Base-by-base conservation (phyloP, 1,139 yeast species). In the Yamadazyma epiphylla region DNA sequence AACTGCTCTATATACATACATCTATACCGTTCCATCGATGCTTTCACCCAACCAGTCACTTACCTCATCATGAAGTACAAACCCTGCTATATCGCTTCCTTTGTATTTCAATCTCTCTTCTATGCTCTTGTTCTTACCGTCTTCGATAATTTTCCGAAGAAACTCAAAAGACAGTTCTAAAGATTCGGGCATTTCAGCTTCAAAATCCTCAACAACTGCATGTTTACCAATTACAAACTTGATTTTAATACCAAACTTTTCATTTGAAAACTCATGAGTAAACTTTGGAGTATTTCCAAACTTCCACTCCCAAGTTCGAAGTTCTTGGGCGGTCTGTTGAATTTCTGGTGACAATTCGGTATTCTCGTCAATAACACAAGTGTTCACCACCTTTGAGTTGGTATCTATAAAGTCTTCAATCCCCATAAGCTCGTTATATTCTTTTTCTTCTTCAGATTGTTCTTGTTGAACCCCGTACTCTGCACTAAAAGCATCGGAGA, bases 201-300 rank as follows among this genome's bases (percentile, higher is more conserved):
- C 51, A 24, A 58, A 37, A 6, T 42, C 39, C 22, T 51, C 51
- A 5, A 66, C 41, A 2, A 49, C 27, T 1, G 61, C 60, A 2
- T 70, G 63, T 35, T 66, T 71, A 10, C 60, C 73, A 4, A 77
- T 71, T 3, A 48, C 34, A 33, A 77, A 64, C 29, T 45, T 53
- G 5, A 74, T 48, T 6, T 36, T 36, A 24, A 69, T 46, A 2
- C 59, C 65, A 21, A 48, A 45, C 24, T 56, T 51, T 1, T 53
- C 43, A 32, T 63, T 55, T 1, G 38, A 40, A 21, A 77, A 48
- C 4, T 49, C 46, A 44, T 80, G 82, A 11, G 62, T 58, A 49
- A 83, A 83, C 36, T 58, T 62, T 1, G 95, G 95, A 0, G 94
- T 80, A 23, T 70, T 67, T 0, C 88, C 94, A 51, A 56, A 84